Evolutionary conservation across 148 eudicot species (phyloP).

Genomic region (Dysphania ambrosioides): DNA sequence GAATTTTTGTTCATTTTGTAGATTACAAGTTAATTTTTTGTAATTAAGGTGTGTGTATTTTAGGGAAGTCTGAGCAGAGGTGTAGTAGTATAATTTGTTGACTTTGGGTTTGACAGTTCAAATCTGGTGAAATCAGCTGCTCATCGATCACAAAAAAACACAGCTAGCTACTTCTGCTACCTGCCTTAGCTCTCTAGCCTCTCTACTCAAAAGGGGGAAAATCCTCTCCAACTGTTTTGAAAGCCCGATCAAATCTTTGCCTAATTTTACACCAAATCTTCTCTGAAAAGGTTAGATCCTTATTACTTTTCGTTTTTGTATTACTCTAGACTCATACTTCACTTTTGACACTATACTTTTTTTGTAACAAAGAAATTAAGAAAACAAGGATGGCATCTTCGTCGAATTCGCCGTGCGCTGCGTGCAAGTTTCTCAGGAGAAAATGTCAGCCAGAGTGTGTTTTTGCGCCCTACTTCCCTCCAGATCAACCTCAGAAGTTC

Average conservation of each 20-base stretch:
- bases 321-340: too few species aligned
- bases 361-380: background rate
- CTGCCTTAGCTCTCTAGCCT: conserved; percentile 1
- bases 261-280: conserved; percentile 8
- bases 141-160: conserved; percentile 5
- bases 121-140: conserved; percentile 23
- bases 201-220: conserved; percentile 8
- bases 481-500: conserved; percentile 82
- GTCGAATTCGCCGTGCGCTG: conserved; percentile 78
- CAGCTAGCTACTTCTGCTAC: conserved; percentile 11
- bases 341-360: background rate
- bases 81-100: conserved; percentile 21
- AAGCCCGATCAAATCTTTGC: conserved; percentile 24
- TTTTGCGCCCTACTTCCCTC: conserved; percentile 81
- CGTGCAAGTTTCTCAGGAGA: conserved; percentile 79
- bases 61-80: background rate
- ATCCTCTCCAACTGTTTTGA: conserved; percentile 28
- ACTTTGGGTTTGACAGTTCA: conserved; percentile 27
- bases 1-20: too few species aligned
- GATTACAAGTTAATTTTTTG: too few species aligned
- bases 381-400: conserved; percentile 42
- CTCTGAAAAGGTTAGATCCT: conserved; percentile 15
- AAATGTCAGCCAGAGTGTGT: conserved; percentile 87
- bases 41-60: background rate
- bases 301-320: background rate